These are phyloP conservation scores for Dactylellina cionopaga DNA, from an alignment of 2,329 filamentous ascomycete genomes.

Conservation along the genomic window DNA sequence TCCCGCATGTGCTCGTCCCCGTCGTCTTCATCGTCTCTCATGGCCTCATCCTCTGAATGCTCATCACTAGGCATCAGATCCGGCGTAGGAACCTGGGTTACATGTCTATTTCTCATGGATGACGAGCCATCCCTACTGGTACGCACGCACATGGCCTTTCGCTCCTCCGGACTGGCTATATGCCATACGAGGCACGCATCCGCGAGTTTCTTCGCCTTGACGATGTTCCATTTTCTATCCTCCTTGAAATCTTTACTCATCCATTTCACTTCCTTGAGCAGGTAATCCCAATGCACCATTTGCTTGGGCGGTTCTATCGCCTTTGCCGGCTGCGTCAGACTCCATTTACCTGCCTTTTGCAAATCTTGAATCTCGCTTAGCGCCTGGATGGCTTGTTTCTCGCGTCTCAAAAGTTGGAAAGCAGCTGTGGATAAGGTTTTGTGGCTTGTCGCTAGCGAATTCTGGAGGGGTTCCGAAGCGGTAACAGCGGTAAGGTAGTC, in stretches of 20 bases:
- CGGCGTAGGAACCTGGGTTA: slow-evolving; percentile 65
- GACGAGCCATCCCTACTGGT: slow-evolving; percentile 57
- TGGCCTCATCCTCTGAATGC: slow-evolving; percentile 58
- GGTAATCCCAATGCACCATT: slow-evolving; percentile 82
- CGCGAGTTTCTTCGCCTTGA: slow-evolving; percentile 80
- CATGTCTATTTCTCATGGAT: slow-evolving; percentile 52
- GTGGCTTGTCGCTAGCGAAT: slow-evolving; percentile 80
- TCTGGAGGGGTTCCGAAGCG: slow-evolving; percentile 69
- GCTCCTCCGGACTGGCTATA: slow-evolving; percentile 71
- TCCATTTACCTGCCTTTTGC: slow-evolving; percentile 92
- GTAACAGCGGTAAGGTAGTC: slow-evolving; percentile 74
- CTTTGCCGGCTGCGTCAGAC: slow-evolving; percentile 85
- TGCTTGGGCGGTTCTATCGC: slow-evolving; percentile 81
- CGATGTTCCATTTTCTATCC: slow-evolving; percentile 92
- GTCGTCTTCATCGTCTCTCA: slow-evolving; percentile 57
- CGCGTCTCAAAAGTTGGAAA: slow-evolving; percentile 81
- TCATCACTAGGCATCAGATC: slow-evolving; percentile 74
- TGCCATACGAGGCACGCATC: slow-evolving; percentile 86
- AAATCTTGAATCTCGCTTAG: slow-evolving; percentile 87
- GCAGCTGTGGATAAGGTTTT: slow-evolving; percentile 91
- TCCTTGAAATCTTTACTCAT: slow-evolving; percentile 96
- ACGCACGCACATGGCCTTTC: slow-evolving; percentile 72
- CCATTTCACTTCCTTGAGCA: slow-evolving; percentile 94
- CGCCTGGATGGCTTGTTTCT: slow-evolving; percentile 87
- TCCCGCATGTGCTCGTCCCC: slow-evolving; percentile 59